Evolutionary conservation across 345 rosid species (phyloP).

Genomic region (Viola odorata): DNA sequence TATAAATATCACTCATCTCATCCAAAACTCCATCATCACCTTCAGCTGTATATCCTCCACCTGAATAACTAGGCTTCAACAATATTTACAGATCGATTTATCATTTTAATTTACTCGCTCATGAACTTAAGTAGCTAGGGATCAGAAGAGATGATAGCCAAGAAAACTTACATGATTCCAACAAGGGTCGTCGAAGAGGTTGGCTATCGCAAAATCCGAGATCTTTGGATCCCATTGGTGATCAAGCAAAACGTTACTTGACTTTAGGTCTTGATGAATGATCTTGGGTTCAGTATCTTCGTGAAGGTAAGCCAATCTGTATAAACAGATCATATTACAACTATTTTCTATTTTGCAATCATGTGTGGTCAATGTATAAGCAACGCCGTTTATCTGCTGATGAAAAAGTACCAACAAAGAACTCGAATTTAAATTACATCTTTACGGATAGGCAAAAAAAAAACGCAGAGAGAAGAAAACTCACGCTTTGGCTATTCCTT

Average conservation of each 20-base stretch:
- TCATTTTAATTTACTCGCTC: not conserved
- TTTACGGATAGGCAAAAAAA: no score
- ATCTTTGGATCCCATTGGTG: conserved; percentile 71
- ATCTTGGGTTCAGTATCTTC: conserved; percentile 62
- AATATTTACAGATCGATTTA: conserved; percentile 1
- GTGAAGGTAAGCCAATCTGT: conserved; percentile 69
- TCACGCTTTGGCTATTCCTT: conserved; percentile 77
- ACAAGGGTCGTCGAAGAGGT: conserved; percentile 17
- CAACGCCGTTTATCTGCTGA: no score
- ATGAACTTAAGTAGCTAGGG: not conserved
- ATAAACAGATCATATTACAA: conserved; percentile 3
- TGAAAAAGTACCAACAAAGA: no score
- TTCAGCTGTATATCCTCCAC: conserved; percentile 21
- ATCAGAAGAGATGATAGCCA: no score
- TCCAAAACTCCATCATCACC: conserved; percentile 16
- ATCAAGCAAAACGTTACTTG: conserved; percentile 67
- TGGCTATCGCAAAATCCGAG: conserved; percentile 45
- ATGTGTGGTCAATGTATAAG: no score
- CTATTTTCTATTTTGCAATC: no score
- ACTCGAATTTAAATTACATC: no score
- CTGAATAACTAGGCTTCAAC: conserved; percentile 25
- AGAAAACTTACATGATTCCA: conserved; percentile 22
- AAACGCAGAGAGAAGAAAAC: conserved; percentile 1
- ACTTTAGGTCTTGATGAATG: conserved; percentile 48
- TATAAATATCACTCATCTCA: conserved; percentile 47